A percentile compares a stretch with the other conserved stretches of the same genome.
Evolutionary conservation across 2,329 filamentous ascomycete genomes (phyloP).

Genomic region (Chrysoporthe deuterocubensis): DNA sequence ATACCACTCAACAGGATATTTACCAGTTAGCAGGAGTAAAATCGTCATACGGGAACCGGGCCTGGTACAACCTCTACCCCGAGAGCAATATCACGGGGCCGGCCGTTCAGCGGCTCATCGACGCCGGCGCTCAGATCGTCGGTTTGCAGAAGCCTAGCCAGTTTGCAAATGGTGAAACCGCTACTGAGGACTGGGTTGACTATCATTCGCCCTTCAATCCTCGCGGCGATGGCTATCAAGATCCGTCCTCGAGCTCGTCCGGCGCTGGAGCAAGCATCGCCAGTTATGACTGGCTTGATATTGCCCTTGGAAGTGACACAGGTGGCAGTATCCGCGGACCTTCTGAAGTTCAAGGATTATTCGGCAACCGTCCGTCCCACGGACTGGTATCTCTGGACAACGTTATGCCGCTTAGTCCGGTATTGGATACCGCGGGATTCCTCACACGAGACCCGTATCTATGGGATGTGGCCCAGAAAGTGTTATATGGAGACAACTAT

Average conservation of each 20-base stretch:
- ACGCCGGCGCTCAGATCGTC: slow-evolving; percentile 59
- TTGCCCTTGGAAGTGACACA: slow-evolving; percentile 49
- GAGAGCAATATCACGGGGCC: slow-evolving; percentile 51
- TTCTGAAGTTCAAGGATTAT: slow-evolving; percentile 46
- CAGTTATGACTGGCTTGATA: slow-evolving; percentile 50
- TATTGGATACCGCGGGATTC: slow-evolving; percentile 50
- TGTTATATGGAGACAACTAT: slow-evolving; percentile 41
- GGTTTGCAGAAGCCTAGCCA: slow-evolving; percentile 53
- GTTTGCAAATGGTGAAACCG: slow-evolving; percentile 48
- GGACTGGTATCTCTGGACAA: slow-evolving; percentile 45
- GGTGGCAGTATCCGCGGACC: slow-evolving; percentile 53
- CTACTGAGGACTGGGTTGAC: slow-evolving; percentile 54
- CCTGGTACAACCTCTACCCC: slow-evolving; percentile 61
- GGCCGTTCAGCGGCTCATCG: slow-evolving; percentile 60
- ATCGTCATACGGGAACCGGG: slow-evolving; percentile 60
- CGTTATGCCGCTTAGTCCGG: slow-evolving; percentile 46
- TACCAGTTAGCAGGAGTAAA: slow-evolving; percentile 53
- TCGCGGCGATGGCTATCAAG: slow-evolving; percentile 52
- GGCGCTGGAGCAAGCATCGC: slow-evolving; percentile 45
- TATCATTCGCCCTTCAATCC: slow-evolving; percentile 50
- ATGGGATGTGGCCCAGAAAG: slow-evolving; percentile 40
- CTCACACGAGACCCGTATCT: slow-evolving; percentile 42
- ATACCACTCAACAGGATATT: slow-evolving; percentile 52
- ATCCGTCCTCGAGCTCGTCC: slow-evolving; percentile 50
- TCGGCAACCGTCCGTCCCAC: slow-evolving; percentile 50